These are phyloP conservation scores for Lathyrus oleraceus DNA, from an alignment of 306 rosid species.

Conservation along the genomic window DNA sequence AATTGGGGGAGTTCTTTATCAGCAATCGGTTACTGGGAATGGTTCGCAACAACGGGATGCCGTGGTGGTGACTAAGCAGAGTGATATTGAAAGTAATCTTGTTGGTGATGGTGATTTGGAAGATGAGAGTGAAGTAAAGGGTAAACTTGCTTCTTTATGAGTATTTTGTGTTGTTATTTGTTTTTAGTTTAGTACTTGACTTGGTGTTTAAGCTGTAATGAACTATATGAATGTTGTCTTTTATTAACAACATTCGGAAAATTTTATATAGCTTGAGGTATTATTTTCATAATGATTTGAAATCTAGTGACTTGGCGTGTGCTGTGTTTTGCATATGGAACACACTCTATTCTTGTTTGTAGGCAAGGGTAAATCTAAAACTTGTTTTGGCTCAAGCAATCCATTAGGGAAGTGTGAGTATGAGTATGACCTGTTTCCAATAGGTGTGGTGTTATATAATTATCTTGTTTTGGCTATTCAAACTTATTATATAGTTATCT, in stretches of 20 bases:
- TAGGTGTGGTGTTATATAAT: background rate
- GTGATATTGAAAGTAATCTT: slow-evolving; percentile 37
- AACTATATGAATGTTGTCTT: slow-evolving; percentile 34
- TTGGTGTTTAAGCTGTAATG: slow-evolving; percentile 32
- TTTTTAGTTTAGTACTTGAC: slow-evolving; percentile 25
- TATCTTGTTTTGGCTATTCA: background rate
- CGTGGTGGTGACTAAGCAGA: slow-evolving; percentile 43
- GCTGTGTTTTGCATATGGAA: background rate
- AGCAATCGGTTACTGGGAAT: slow-evolving; percentile 73
- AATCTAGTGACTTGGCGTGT: background rate
- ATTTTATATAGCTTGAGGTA: slow-evolving; percentile 34
- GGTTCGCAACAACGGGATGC: slow-evolving; percentile 49
- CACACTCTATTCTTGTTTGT: background rate
- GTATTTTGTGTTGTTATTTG: slow-evolving; percentile 38
- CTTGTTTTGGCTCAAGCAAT: background rate
- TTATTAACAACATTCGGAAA: slow-evolving; percentile 28
- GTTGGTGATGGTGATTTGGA: slow-evolving; percentile 31
- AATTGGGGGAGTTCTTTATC: slow-evolving; percentile 86
- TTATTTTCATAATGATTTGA: slow-evolving; percentile 33
- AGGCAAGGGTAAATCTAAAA: background rate
- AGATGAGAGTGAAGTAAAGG: slow-evolving; percentile 53
- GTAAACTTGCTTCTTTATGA: slow-evolving; percentile 65
- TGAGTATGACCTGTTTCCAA: background rate
- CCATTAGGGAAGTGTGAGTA: background rate
- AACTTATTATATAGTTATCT: background rate